Conservation (phyloP, 2,329 filamentous ascomycete species). For the Trichophyton equinum region DNA sequence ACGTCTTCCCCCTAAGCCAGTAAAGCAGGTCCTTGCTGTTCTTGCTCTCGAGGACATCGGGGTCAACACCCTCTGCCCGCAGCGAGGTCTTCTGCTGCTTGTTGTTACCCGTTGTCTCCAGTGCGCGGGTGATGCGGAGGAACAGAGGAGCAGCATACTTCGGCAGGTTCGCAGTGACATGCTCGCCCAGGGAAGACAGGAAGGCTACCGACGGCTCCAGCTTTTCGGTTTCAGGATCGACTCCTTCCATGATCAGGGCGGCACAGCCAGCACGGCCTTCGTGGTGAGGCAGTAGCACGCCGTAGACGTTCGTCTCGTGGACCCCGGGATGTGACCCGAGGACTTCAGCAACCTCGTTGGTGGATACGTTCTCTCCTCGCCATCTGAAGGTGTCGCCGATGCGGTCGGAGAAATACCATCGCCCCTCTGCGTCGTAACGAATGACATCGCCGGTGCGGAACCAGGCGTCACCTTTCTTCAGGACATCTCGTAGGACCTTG, state of each 20-base stretch:
- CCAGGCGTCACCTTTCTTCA: slow-evolving; percentile 64
- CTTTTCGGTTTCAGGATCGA: neutral
- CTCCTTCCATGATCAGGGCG: slow-evolving; percentile 47
- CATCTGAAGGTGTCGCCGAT: slow-evolving; percentile 44
- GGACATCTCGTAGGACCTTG: slow-evolving; percentile 63
- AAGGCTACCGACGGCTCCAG: slow-evolving; percentile 27
- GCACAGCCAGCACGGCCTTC: slow-evolving; percentile 77
- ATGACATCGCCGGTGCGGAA: slow-evolving; percentile 78
- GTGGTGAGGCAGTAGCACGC: slow-evolving; percentile 64
- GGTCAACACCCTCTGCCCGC: slow-evolving; percentile 62
- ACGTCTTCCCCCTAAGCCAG: slow-evolving; percentile 55
- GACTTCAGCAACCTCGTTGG: slow-evolving; percentile 65
- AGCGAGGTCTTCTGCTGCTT: slow-evolving; percentile 75
- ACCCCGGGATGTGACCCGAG: slow-evolving; percentile 55
- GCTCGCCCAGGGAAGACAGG: slow-evolving; percentile 48
- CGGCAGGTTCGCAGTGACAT: slow-evolving; percentile 49
- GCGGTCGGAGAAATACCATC: slow-evolving; percentile 64
- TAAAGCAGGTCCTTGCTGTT: slow-evolving; percentile 46
- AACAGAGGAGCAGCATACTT: slow-evolving; percentile 68
- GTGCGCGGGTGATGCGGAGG: slow-evolving; percentile 51
- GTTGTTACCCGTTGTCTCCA: slow-evolving; percentile 66
- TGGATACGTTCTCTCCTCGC: slow-evolving; percentile 72
- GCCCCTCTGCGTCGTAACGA: slow-evolving; percentile 56
- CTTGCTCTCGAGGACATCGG: slow-evolving; percentile 26
- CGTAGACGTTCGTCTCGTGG: slow-evolving; percentile 75